A percentile compares a stretch with the other conserved stretches of the same genome.
Evolutionary conservation across 371 early-diverging fungal genomes (phyloP).

Genomic region (Coemansia sp.): DNA sequence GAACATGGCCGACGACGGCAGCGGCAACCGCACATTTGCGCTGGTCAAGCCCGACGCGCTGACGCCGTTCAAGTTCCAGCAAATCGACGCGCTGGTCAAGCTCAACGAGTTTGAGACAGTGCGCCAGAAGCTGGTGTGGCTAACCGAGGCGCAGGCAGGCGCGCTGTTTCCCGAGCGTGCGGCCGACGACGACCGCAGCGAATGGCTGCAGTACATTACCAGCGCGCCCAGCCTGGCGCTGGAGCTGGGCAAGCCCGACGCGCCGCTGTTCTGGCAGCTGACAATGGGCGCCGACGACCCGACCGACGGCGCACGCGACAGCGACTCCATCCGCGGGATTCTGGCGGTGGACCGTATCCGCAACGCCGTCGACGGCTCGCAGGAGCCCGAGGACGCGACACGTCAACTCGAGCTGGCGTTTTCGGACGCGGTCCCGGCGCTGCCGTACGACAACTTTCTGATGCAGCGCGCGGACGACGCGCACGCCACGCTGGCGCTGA

Average conservation of each 20-base stretch:
- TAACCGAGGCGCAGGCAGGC: constrained; percentile 27
- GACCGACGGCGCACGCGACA: constrained; percentile 15
- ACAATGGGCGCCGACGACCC: constrained; percentile 45
- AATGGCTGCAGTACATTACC: constrained; percentile 44
- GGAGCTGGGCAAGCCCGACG: constrained; percentile 42
- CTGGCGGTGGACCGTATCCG: constrained; percentile 47
- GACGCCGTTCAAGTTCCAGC: constrained; percentile 48
- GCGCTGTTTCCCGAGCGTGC: constrained; percentile 37
- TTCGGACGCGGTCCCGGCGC: constrained; percentile 30
- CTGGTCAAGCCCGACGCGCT: constrained; percentile 51
- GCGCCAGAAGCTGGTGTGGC: constrained; percentile 50
- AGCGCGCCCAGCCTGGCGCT: constrained; percentile 47
- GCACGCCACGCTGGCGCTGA: constrained; percentile 40
- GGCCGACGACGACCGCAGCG: constrained; percentile 15
- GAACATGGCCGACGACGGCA: constrained; percentile 17
- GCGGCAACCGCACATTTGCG: constrained; percentile 45
- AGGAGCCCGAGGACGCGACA: constrained; percentile 40
- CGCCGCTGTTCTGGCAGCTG: constrained; percentile 44
- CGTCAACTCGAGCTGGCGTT: constrained; percentile 36
- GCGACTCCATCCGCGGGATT: constrained; percentile 46
- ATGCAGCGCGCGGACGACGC: constrained; percentile 38
- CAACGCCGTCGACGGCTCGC: constrained; percentile 47
- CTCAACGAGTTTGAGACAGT: constrained; percentile 49
- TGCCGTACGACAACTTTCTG: constrained; percentile 40
- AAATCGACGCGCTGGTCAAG: constrained; percentile 50